phyloP scores from a whole-genome alignment of 805 yeast genomes.

The Kodamaea nitidulidarum region DNA sequence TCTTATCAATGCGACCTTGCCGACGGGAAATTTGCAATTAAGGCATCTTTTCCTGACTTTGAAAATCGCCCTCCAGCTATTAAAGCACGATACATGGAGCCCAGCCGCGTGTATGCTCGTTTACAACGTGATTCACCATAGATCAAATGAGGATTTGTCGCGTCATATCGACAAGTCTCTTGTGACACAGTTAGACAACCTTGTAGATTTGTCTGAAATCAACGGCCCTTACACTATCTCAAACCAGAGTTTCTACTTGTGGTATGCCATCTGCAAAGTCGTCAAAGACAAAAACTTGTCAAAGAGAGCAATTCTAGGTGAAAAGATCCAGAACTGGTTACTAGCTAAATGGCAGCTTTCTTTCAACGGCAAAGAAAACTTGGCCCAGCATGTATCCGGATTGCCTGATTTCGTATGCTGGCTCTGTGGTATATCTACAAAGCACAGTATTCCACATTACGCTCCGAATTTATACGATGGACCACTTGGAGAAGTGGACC shows the following conservation, averaged over 20 bases:
- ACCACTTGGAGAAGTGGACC: constrained; percentile 9
- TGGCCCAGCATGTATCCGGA: constrained; percentile 36
- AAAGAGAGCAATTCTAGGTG: constrained; percentile 19
- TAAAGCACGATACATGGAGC: constrained; percentile 27
- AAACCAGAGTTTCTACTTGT: constrained; percentile 48
- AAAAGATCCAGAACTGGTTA: constrained; percentile 49
- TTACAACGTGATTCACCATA: constrained; percentile 12
- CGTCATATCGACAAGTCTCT: constrained; percentile 36
- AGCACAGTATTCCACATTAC: background rate
- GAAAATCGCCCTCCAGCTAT: constrained; percentile 32
- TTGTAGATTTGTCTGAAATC: constrained; percentile 52
- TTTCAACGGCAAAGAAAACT: constrained; percentile 25
- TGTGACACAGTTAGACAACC: constrained; percentile 43
- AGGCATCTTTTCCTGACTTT: constrained; percentile 19
- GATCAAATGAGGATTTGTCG: constrained; percentile 10
- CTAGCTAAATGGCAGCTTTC: constrained; percentile 41
- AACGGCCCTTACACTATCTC: constrained; percentile 55
- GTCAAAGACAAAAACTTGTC: constrained; percentile 31
- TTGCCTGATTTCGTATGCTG: constrained; percentile 41
- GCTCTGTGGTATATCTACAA: constrained; percentile 30
- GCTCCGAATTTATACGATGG: constrained; percentile 7
- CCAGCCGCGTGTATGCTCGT: constrained; percentile 32
- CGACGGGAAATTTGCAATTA: background rate
- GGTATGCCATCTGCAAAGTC: constrained; percentile 44
- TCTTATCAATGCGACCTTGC: constrained; percentile 7